phyloP scores from a whole-genome alignment of 2,329 filamentous ascomycete genomes.

The Sarocladium brachiariae region DNA sequence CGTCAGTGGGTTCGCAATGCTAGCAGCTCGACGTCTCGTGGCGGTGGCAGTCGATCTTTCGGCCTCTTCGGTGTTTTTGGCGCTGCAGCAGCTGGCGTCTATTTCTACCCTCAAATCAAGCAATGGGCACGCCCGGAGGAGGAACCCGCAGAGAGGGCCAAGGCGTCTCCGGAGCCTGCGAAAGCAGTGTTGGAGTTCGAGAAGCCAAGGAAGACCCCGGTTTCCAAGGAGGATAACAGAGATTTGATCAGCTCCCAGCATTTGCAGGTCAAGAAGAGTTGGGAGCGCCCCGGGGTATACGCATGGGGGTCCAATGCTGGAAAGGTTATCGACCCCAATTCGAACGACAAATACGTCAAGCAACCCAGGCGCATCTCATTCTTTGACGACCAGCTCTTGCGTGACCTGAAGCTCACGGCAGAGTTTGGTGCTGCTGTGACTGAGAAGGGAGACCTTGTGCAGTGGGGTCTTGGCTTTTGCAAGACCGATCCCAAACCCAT shows the following conservation, averaged over 20 bases:
- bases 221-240: conserved; percentile 63
- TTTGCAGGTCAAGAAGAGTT: conserved; percentile 77
- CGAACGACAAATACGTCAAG: conserved; percentile 71
- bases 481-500: conserved; percentile 55
- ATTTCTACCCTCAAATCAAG: conserved; percentile 31
- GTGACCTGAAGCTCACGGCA: conserved; percentile 79
- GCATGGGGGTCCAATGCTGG: conserved; percentile 87
- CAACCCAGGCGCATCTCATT: conserved; percentile 69
- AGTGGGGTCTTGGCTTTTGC: conserved; percentile 82
- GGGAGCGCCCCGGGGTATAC: conserved; percentile 80
- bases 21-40: conserved; percentile 17
- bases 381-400: conserved; percentile 77
- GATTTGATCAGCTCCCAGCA: conserved; percentile 80
- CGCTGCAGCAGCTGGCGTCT: conserved; percentile 30
- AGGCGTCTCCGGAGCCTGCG: conserved; percentile 13
- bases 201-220: conserved; percentile 48
- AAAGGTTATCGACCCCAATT: conserved; percentile 78
- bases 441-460: conserved; percentile 80
- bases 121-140: conserved; percentile 17
- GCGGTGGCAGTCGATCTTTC: conserved; percentile 22
- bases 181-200: conserved; percentile 61
- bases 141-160: conserved; percentile 5
- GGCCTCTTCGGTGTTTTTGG: conserved; percentile 28
- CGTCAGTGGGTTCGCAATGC: conserved; percentile 25
- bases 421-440: conserved; percentile 80